Evolutionary conservation across 2,329 filamentous ascomycete species (phyloP).

Genomic region (Apiospora hydei): DNA sequence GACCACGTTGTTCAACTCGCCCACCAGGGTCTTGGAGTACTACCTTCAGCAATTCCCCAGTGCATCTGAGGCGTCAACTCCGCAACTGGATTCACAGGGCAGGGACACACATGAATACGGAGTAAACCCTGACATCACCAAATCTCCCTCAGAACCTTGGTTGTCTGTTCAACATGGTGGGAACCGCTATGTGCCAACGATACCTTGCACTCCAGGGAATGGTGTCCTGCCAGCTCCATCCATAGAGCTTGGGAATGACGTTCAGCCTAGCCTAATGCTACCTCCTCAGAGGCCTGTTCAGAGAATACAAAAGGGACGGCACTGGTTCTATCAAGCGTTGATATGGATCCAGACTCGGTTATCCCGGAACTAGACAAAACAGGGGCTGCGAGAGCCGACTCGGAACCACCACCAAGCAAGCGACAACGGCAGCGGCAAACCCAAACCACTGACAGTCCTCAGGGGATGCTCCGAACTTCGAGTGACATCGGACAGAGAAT

Average conservation of each 20-base stretch:
- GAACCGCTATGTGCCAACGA: background rate
- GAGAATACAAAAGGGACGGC: background rate
- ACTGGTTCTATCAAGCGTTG: conserved; percentile 22
- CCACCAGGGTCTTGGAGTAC: conserved; percentile 57
- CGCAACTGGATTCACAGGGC: background rate
- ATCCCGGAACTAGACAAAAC: conserved; percentile 32
- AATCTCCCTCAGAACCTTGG: background rate
- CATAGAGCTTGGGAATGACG: background rate
- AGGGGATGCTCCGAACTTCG: conserved; percentile 39
- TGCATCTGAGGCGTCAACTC: conserved; percentile 30
- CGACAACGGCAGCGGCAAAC: conserved; percentile 34
- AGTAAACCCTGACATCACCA: background rate
- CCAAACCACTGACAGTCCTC: conserved; percentile 30
- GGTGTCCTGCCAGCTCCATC: conserved; percentile 1
- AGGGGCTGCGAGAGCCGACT: conserved; percentile 37
- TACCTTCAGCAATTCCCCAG: conserved; percentile 50
- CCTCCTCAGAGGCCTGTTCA: background rate
- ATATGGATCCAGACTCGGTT: conserved; percentile 37
- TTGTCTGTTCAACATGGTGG: conserved; percentile 5
- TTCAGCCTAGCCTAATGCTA: background rate
- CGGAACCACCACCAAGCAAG: conserved; percentile 44
- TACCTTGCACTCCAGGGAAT: conserved; percentile 27
- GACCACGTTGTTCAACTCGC: conserved; percentile 50
- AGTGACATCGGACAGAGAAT: conserved; percentile 44
- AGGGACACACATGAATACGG: conserved; percentile 4